Evolutionary conservation across 2,329 filamentous ascomycete genomes (phyloP).

Genomic region (Clonostachys rosea): DNA sequence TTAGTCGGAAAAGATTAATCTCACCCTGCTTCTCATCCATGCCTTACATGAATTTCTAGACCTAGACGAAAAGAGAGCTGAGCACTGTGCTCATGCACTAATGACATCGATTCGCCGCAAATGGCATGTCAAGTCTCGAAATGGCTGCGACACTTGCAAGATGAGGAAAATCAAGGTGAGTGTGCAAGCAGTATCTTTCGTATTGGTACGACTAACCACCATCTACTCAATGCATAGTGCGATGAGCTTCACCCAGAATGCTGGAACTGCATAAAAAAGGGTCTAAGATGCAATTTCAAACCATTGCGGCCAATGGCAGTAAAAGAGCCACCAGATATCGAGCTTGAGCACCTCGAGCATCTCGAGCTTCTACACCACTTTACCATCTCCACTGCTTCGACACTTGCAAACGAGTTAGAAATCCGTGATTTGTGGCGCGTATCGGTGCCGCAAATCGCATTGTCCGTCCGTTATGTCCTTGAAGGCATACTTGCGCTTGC

Average conservation of each 20-base stretch:
- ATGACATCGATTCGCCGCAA: not conserved
- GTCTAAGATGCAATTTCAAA: constrained; percentile 15
- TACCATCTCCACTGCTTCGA: constrained; percentile 25
- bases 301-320: not conserved
- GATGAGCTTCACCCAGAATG: constrained; percentile 16
- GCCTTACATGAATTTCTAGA: no score
- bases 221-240: constrained; percentile 6
- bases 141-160: constrained; percentile 10
- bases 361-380: constrained; percentile 32
- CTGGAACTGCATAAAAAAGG: constrained; percentile 16
- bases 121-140: constrained; percentile 6
- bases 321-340: constrained; percentile 6
- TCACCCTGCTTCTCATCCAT: no score
- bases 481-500: constrained; percentile 27
- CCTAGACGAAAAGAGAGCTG: no score
- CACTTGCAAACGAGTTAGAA: constrained; percentile 19
- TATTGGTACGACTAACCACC: no score
- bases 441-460: constrained; percentile 27
- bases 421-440: constrained; percentile 27
- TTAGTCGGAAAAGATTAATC: no score
- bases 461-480: constrained; percentile 26
- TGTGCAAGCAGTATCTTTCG: not conserved
- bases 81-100: no score
- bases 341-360: constrained; percentile 11
- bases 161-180: constrained; percentile 11